These are phyloP conservation scores for Helotiales sp. DNA, from an alignment of 2,329 filamentous ascomycete genomes.

Conservation along the genomic window DNA sequence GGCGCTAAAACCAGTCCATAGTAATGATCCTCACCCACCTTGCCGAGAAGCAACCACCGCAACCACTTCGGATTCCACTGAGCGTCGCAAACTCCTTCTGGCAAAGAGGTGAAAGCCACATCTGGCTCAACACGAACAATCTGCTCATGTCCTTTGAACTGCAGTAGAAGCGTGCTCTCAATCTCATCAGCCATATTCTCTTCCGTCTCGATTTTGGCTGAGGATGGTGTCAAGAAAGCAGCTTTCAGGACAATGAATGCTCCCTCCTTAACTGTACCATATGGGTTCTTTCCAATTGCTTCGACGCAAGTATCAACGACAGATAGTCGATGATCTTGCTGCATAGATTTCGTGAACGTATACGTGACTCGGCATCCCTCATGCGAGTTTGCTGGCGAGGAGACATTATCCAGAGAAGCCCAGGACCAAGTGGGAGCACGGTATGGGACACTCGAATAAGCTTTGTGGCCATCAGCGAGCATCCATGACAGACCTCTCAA, in stretches of 20 bases:
- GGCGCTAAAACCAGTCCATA: neutral
- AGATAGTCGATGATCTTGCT: slow-evolving; percentile 6
- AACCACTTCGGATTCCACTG: neutral
- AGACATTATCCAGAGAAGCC: slow-evolving; percentile 7
- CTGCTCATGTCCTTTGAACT: slow-evolving; percentile 4
- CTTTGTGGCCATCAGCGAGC: slow-evolving; percentile 8
- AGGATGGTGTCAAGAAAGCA: neutral
- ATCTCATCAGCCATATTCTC: neutral
- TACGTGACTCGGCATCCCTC: slow-evolving; percentile 7
- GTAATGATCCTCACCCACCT: neutral
- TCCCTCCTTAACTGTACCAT: slow-evolving; percentile 7
- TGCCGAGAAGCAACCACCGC: neutral
- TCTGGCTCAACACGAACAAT: slow-evolving; percentile 7
- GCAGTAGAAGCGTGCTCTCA: slow-evolving; percentile 6
- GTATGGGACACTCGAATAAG: neutral
- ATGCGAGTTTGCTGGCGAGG: neutral
- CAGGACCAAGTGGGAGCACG: slow-evolving; percentile 13
- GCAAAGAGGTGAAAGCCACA: slow-evolving; percentile 6
- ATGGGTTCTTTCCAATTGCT: neutral
- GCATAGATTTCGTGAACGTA: slow-evolving; percentile 1
- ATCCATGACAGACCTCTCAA: slow-evolving; percentile 3
- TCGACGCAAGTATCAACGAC: neutral
- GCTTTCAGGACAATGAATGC: slow-evolving; percentile 2
- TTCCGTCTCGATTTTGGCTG: slow-evolving; percentile 6
- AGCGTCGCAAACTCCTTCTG: neutral